Evolutionary conservation across 345 rosid genomes (phyloP), one percentile per base, ranked within the genome.

Genomic region (Eucalyptus camaldulensis): DNA sequence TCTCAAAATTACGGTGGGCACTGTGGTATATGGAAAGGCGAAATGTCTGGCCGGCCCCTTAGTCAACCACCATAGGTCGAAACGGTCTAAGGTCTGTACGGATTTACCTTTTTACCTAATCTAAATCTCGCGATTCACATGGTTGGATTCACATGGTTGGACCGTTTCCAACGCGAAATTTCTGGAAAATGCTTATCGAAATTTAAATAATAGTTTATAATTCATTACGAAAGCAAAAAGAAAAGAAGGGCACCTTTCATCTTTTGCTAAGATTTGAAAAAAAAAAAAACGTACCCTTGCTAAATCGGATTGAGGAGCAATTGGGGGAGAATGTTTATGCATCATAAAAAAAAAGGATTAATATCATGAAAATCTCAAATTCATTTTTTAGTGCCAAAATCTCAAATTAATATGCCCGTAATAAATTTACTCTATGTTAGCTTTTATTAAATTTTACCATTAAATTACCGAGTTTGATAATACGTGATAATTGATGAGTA

Each of bases 401-500:
- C 9, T 53, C 10, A 53, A 19, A 53, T 3, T 19, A 19, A 1
- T 8, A 8, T 1, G 0, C 0, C 1, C 0, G 0, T 8, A 10
- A 53, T 3, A 53, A 53, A 53, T 50, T 50, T 49, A 49, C 2
- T 2, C 0, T 49, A 49, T 49, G 1, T 49, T 49, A 50, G 1
- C 2, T 50, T 50, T 50, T 50, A 50, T 50, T 50, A 14, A 50
- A 50, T 19, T 53, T 53, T 53, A 19, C 0, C 0, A 0, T 53
- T 4, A 53, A 53, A 53, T 53, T 19, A 7, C 1, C 8, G 1
- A 0, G 4, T 17, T 7, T 0, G 2, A 19, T 19, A 53, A 53
- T 2, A 19, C 2, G 0, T 53, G 3, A 0, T 17, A 3, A 0
- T 53, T 53, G 1, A 7, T 0, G 0, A 53, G 9, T 53, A 1